phyloP scores from a whole-genome alignment of 257 asterid genomes.

The Nemophila menziesii region DNA sequence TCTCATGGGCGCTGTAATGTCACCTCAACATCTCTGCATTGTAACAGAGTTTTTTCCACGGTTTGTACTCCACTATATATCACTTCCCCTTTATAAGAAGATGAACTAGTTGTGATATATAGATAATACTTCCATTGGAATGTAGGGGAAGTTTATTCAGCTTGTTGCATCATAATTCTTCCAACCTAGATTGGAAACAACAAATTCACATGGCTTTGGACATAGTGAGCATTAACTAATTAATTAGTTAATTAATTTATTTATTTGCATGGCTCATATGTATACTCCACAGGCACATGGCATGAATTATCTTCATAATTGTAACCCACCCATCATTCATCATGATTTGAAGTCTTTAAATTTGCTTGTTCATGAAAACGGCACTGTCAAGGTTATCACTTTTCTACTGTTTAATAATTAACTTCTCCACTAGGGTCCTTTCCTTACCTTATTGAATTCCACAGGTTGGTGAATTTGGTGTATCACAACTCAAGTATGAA shows the following conservation, averaged over 20 bases:
- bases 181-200: conserved; percentile 79
- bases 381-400: conserved; percentile 98
- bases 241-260: too few species aligned
- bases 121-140: conserved; percentile 8
- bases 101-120: conserved; percentile 3
- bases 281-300: conserved; percentile 86
- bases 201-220: conserved; percentile 89
- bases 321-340: conserved; percentile 78
- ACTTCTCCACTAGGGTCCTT: too few species aligned
- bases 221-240: conserved; percentile 46
- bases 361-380: conserved; percentile 93
- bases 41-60: conserved; percentile 98
- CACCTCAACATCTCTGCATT: conserved; percentile 80
- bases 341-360: conserved; percentile 95
- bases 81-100: too few species aligned
- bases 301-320: conserved; percentile 89
- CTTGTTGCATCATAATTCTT: conserved; percentile 51
- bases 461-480: conserved; percentile 98
- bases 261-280: too few species aligned
- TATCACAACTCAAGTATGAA: conserved; percentile 74
- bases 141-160: conserved; percentile 88
- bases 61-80: too few species aligned
- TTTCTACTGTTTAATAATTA: too few species aligned
- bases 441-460: not conserved
- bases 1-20: conserved; percentile 95